Evolutionary conservation across 768 basidiomycete genomes (phyloP).

Genomic region (Agrocybe pediades): DNA sequence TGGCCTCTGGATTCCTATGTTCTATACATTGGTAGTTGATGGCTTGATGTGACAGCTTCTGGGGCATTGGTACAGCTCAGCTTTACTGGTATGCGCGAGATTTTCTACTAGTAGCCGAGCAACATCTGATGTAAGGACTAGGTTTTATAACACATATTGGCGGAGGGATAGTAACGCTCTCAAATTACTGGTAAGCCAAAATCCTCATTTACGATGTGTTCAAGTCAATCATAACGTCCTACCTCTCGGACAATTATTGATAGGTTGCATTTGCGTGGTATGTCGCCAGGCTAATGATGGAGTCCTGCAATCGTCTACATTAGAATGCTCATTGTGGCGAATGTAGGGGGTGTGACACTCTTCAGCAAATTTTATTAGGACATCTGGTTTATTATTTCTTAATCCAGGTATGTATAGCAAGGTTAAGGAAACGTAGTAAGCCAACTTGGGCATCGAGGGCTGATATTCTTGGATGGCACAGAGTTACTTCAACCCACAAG

Average conservation of each 20-base stretch:
- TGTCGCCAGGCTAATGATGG: too few relatives aligned
- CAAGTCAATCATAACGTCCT: too few relatives aligned
- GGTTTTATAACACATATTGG: background rate
- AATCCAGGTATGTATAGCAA: too few relatives aligned
- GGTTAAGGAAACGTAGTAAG: too few relatives aligned
- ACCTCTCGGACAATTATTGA: background rate
- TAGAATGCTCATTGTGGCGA: too few relatives aligned
- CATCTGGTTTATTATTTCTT: background rate
- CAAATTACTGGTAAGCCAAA: background rate
- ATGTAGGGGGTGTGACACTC: background rate
- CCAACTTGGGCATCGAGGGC: too few relatives aligned
- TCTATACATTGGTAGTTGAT: background rate
- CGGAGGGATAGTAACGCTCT: background rate
- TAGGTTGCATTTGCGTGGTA: background rate
- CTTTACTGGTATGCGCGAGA: background rate
- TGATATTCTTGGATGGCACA: background rate
- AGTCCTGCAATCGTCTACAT: too few relatives aligned
- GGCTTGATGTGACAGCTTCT: background rate
- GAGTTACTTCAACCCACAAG: background rate
- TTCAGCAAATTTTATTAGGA: background rate
- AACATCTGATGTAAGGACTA: background rate
- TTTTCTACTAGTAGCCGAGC: background rate
- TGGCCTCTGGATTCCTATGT: background rate
- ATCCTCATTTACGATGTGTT: too few relatives aligned
- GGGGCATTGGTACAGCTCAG: background rate